These are phyloP conservation scores for Priceomyces castillae DNA, from an alignment of 805 yeast species.

Conservation along the genomic window DNA sequence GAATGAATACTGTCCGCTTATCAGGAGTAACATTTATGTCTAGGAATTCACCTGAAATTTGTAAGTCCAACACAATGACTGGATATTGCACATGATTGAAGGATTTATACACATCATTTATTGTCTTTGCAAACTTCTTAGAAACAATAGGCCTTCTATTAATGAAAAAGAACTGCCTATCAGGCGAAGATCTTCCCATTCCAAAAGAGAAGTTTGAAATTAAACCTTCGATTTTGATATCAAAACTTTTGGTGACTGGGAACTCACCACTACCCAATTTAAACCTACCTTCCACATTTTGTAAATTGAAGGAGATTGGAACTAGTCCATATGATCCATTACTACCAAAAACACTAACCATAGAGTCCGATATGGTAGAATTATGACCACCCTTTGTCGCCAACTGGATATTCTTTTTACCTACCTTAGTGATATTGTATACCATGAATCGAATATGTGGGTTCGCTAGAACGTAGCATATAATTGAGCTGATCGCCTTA, in stretches of 20 bases:
- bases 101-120: slow-evolving; percentile 71
- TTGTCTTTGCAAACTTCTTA: slow-evolving; percentile 51
- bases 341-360: slow-evolving; percentile 70
- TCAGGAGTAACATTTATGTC: slow-evolving; percentile 94
- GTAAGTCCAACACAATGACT: slow-evolving; percentile 59
- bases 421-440: slow-evolving; percentile 41
- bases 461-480: slow-evolving; percentile 63
- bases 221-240: slow-evolving; percentile 50
- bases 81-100: slow-evolving; percentile 78
- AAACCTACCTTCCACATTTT: slow-evolving; percentile 24
- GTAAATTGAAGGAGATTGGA: slow-evolving; percentile 43
- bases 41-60: slow-evolving; percentile 47
- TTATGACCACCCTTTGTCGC: slow-evolving; percentile 57
- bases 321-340: slow-evolving; percentile 58
- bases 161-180: slow-evolving; percentile 71
- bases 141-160: slow-evolving; percentile 73
- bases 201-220: slow-evolving; percentile 81
- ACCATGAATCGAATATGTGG: slow-evolving; percentile 59
- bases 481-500: slow-evolving; percentile 61
- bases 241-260: slow-evolving; percentile 12
- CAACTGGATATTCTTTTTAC: slow-evolving; percentile 51
- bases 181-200: slow-evolving; percentile 58
- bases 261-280: slow-evolving; percentile 8
- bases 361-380: slow-evolving; percentile 42
- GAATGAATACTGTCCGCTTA: slow-evolving; percentile 69